These are phyloP conservation scores for Pisolithus tinctorius DNA, from an alignment of 768 basidiomycete genomes.

Conservation along the genomic window DNA sequence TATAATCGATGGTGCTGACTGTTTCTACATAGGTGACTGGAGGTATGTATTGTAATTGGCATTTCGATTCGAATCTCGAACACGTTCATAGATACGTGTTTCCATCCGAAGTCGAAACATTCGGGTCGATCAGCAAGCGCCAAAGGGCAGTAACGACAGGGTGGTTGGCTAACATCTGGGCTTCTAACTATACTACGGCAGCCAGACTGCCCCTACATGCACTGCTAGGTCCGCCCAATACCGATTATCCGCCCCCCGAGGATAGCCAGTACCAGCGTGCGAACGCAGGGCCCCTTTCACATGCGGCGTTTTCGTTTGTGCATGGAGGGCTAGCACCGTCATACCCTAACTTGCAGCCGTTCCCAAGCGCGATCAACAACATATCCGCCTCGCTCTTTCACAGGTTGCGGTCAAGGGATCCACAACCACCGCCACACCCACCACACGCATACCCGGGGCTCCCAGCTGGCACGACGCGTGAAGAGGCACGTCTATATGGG, in stretches of 20 bases:
- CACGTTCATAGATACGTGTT: slow-evolving; percentile 65
- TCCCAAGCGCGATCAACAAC: slow-evolving; percentile 77
- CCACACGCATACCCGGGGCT: slow-evolving; percentile 69
- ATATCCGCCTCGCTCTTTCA: slow-evolving; percentile 61
- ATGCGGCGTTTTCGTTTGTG: slow-evolving; percentile 83
- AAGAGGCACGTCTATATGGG: slow-evolving; percentile 68
- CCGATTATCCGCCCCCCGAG: slow-evolving; percentile 42
- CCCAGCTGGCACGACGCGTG: slow-evolving; percentile 54
- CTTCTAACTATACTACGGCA: slow-evolving; percentile 75
- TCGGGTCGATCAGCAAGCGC: slow-evolving; percentile 64
- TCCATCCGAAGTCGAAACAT: slow-evolving; percentile 74
- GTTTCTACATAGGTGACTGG: slow-evolving; percentile 64
- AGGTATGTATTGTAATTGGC: slow-evolving; percentile 37
- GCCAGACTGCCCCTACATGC: slow-evolving; percentile 78
- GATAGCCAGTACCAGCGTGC: slow-evolving; percentile 25
- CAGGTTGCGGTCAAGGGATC: slow-evolving; percentile 59
- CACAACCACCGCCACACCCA: slow-evolving; percentile 72
- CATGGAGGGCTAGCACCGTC: slow-evolving; percentile 86
- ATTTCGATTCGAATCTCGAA: slow-evolving; percentile 4
- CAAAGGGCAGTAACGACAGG: slow-evolving; percentile 72
- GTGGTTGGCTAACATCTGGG: slow-evolving; percentile 76
- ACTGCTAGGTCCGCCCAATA: slow-evolving; percentile 60
- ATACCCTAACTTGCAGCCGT: slow-evolving; percentile 70
- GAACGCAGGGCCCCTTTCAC: slow-evolving; percentile 48
- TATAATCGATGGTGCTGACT: slow-evolving; percentile 4